Percentiles rank a stretch among this genome's conserved stretches.
phyloP scores from a whole-genome alignment of 345 rosid species.

The Trapa bicornis region DNA sequence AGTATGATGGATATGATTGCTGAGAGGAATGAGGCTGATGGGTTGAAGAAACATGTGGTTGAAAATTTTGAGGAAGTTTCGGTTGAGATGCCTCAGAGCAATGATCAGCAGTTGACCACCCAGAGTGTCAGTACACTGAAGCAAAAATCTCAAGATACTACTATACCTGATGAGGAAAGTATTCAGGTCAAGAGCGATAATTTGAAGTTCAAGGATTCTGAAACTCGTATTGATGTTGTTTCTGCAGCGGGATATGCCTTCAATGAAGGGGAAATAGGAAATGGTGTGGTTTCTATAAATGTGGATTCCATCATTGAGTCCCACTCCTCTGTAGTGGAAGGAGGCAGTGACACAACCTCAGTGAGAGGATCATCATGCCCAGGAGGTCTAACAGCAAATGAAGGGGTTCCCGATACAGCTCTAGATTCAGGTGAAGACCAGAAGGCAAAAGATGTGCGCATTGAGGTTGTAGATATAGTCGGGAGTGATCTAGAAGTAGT shows the following conservation, averaged over 20 bases:
- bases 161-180: slow-evolving; percentile 2
- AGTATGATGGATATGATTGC: slow-evolving; percentile 3
- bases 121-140: background rate
- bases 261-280: slow-evolving; percentile 6
- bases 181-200: slow-evolving; percentile 7
- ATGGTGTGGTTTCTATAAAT: background rate
- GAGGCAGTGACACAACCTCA: background rate
- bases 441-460: background rate
- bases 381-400: background rate
- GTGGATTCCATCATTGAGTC: background rate
- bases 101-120: background rate
- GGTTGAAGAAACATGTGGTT: background rate
- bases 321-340: slow-evolving; percentile 9
- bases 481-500: background rate
- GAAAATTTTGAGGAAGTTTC: background rate
- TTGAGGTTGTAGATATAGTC: background rate
- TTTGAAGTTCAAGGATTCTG: slow-evolving; percentile 14
- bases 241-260: slow-evolving; percentile 15
- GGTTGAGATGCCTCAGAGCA: background rate
- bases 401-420: slow-evolving; percentile 5
- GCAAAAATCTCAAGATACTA: background rate
- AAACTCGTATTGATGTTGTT: slow-evolving; percentile 5
- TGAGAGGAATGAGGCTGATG: background rate
- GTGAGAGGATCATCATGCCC: background rate
- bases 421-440: background rate